phyloP scores from a whole-genome alignment of 805 yeast genomes.

The Kockiozyma suomiensis region DNA sequence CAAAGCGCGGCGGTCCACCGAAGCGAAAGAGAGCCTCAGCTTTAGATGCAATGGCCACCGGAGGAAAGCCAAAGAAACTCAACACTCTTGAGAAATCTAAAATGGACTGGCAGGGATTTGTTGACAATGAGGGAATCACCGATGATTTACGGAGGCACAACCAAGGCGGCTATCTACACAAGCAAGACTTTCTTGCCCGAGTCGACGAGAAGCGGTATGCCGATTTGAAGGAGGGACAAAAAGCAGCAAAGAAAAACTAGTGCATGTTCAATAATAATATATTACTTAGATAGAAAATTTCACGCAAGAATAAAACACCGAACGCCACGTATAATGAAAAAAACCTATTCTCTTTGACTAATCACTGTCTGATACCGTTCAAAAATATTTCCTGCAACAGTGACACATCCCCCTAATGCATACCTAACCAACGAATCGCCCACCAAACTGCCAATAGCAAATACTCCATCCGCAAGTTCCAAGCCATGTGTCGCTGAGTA shows the following conservation, averaged over 20 bases:
- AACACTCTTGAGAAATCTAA: slow-evolving; percentile 91
- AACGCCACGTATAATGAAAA: not conserved
- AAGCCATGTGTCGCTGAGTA: slow-evolving; percentile 28
- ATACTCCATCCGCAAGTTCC: slow-evolving; percentile 34
- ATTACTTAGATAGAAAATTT: not conserved
- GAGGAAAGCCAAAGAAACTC: slow-evolving; percentile 64
- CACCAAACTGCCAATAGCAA: slow-evolving; percentile 40
- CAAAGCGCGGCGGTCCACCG: not conserved
- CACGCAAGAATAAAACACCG: not conserved
- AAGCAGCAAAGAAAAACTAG: slow-evolving; percentile 27
- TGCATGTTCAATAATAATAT: not conserved
- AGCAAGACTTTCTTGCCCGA: slow-evolving; percentile 82
- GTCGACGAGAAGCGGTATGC: slow-evolving; percentile 64
- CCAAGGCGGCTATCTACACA: slow-evolving; percentile 88
- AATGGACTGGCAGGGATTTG: slow-evolving; percentile 93
- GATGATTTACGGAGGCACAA: slow-evolving; percentile 81
- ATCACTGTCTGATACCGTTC: slow-evolving; percentile 9
- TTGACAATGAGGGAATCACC: slow-evolving; percentile 78
- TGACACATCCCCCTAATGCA: slow-evolving; percentile 38
- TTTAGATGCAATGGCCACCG: slow-evolving; percentile 30
- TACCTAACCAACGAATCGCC: slow-evolving; percentile 43
- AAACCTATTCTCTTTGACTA: not conserved
- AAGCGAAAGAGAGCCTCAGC: slow-evolving; percentile 25
- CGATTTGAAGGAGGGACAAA: slow-evolving; percentile 50
- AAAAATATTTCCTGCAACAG: slow-evolving; percentile 35